Evolutionary conservation across 2,329 filamentous ascomycete species (phyloP).

Genomic region (Alternaria sp.): DNA sequence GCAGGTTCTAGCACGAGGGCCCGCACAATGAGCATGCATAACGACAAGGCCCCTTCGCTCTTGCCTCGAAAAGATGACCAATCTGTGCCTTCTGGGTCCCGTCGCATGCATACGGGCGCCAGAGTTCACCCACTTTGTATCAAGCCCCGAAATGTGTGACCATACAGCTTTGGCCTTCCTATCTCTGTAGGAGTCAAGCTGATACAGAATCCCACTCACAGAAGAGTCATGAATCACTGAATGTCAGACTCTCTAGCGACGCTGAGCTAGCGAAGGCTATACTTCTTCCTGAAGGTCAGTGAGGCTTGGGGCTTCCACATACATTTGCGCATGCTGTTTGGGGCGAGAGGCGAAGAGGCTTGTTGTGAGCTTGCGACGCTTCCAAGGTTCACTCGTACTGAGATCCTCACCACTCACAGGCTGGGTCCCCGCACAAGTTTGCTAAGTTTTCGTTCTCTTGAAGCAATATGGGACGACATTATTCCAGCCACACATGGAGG

Average conservation of each 20-base stretch:
- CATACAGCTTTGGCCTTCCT: constrained; percentile 1
- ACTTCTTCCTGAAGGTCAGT: constrained; percentile 21
- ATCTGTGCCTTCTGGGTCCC: constrained; percentile 28
- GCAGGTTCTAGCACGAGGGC: constrained; percentile 22
- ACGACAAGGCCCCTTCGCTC: constrained; percentile 41
- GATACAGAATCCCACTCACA: constrained; percentile 1
- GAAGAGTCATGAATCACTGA: constrained; percentile 2
- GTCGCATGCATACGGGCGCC: constrained; percentile 33
- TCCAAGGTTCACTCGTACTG: background rate
- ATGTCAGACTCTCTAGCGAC: constrained; percentile 23
- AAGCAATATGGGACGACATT: background rate
- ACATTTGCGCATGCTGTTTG: background rate
- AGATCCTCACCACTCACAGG: constrained; percentile 6
- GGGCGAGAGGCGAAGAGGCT: background rate
- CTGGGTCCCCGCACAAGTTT: constrained; percentile 10
- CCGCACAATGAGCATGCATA: constrained; percentile 34
- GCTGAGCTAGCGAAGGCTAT: constrained; percentile 1
- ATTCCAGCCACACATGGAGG: background rate
- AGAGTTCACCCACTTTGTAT: constrained; percentile 18
- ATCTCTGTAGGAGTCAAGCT: constrained; percentile 14
- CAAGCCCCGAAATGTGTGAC: constrained; percentile 20
- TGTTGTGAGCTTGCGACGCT: constrained; percentile 6
- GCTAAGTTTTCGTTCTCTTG: background rate
- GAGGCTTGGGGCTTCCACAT: background rate
- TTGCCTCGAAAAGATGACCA: constrained; percentile 18